phyloP scores from a whole-genome alignment of 352 stramenopile genomes.

The Pythium rhizo-oryzae region DNA sequence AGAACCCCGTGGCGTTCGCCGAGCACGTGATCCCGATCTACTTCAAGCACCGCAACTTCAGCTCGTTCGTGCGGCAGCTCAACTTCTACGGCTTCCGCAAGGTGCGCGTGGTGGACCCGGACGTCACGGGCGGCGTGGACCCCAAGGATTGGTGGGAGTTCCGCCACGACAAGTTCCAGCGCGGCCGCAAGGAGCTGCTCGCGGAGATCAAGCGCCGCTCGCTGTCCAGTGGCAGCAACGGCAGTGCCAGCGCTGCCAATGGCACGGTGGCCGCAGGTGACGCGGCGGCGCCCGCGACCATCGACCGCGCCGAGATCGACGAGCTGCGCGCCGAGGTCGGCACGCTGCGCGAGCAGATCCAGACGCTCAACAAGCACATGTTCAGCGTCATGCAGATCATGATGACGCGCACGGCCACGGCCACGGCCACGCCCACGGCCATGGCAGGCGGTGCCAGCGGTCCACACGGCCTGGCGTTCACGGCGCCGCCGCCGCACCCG shows the following conservation, averaged over 20 bases:
- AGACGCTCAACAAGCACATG: constrained; percentile 73
- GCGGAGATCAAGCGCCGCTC: constrained; percentile 75
- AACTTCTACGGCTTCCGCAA: constrained; percentile 94
- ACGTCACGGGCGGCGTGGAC: constrained; percentile 41
- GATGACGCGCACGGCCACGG: constrained; percentile 25
- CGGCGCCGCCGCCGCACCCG: background rate
- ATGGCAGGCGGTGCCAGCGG: too few relatives aligned
- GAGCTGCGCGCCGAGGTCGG: constrained; percentile 61
- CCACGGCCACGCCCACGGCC: background rate
- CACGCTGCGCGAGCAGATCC: constrained; percentile 62
- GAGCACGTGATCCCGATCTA: constrained; percentile 88
- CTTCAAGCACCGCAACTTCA: constrained; percentile 94
- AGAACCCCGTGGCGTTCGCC: constrained; percentile 83
- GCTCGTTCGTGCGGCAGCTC: constrained; percentile 92
- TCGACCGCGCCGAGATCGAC: constrained; percentile 76
- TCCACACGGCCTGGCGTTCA: background rate
- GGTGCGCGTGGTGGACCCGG: constrained; percentile 52
- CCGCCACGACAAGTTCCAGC: constrained; percentile 82
- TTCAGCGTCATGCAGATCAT: constrained; percentile 58
- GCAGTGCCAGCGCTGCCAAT: background rate
- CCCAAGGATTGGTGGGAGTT: constrained; percentile 86
- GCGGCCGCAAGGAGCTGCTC: constrained; percentile 66
- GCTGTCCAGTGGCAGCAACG: constrained; percentile 16
- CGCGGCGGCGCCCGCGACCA: constrained; percentile 20
- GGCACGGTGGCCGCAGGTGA: constrained; percentile 3